These are phyloP conservation scores for Juncus inflexus DNA, from an alignment of 176 grass and related monocot genomes.

Conservation along the genomic window DNA sequence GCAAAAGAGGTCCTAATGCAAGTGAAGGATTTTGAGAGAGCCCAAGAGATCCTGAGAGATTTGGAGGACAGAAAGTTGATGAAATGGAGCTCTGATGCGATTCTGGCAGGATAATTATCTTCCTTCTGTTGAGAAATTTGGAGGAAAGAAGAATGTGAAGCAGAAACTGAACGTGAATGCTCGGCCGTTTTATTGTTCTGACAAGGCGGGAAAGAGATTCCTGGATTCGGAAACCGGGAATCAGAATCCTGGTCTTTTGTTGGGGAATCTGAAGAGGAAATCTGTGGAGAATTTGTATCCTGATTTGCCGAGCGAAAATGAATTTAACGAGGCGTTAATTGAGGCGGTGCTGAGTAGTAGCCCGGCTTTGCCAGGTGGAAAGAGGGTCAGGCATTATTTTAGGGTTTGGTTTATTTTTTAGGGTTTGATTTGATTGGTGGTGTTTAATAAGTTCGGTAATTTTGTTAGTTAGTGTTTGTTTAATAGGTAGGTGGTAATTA, in stretches of 20 bases:
- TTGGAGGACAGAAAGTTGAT: conserved; percentile 49
- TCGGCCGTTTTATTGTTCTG: conserved; percentile 62
- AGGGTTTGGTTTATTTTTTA: neutral
- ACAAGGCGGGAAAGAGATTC: conserved; percentile 15
- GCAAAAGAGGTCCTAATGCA: conserved; percentile 95
- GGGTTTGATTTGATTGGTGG: neutral
- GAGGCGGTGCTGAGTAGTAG: conserved; percentile 56
- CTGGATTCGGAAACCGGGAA: neutral
- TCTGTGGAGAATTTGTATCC: conserved; percentile 80
- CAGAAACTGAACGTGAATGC: conserved; percentile 52
- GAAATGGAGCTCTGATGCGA: conserved; percentile 78
- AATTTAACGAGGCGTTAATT: conserved; percentile 76
- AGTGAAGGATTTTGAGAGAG: conserved; percentile 85
- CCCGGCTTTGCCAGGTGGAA: conserved; percentile 57
- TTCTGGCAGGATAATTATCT: conserved; percentile 56
- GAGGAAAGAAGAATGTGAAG: conserved; percentile 38
- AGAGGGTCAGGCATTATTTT: conserved; percentile 51
- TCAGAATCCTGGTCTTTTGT: no score
- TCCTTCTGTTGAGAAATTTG: conserved; percentile 32
- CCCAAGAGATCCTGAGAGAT: conserved; percentile 91
- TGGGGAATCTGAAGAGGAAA: conserved; percentile 22
- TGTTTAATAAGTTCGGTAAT: neutral
- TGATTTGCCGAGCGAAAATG: conserved; percentile 69
- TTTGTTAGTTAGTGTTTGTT: no score
- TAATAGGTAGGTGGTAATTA: neutral